Evolutionary conservation across 352 stramenopile genomes (phyloP), one percentile per base, ranked within the genome.

Genomic region (Globisporangium spiculum): DNA sequence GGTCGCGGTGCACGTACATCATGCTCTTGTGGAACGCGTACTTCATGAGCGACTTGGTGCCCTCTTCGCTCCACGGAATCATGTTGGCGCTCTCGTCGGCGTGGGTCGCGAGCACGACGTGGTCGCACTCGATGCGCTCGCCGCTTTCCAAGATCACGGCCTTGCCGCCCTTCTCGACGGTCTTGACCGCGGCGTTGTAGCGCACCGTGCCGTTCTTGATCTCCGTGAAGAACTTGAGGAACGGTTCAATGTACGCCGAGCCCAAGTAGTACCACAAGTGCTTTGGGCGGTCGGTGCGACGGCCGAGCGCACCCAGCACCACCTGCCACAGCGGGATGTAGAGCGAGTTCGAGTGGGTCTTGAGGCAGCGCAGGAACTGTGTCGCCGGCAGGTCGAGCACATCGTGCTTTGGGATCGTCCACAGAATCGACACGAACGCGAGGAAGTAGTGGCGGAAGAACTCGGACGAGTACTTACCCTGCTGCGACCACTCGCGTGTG

Each of bases 391-490:
- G 72, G 36, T 91, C 84, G 66, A 96, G 79, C 61, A 96, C 88
- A 65, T 96, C 86, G 63, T 89, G 60, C 76, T 93, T 94, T 24
- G 88, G 88, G 2, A 96, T 80, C 34, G 86, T 96, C 88, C 88
- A 96, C 57, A 96, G 75, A 70, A 96, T 96, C 27, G 88, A 77
- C 20, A 92, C 87, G 70, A 96, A 96, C 53, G 88, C 84, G 30
- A 94, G 72, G 78, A 90, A 96, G 81, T 96, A 96, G 75, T 94
- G 86, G 68, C 88, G 88, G 76, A 94, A 90, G 70, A 96, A 96
- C 73, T 92, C 85, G 34, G 78, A 59, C 69, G 88, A 96, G 85
- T 93, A 96, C 58, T 76, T 78, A 65, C 81, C 70, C 70, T 80
- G 76, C 53, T 73, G 73, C 55, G 84, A 76, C 88, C 88, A 96